Percentiles rank a stretch among this genome's conserved stretches.
Evolutionary conservation across 2,329 filamentous ascomycete species (phyloP).

Genomic region (Exophiala aquamarina): DNA sequence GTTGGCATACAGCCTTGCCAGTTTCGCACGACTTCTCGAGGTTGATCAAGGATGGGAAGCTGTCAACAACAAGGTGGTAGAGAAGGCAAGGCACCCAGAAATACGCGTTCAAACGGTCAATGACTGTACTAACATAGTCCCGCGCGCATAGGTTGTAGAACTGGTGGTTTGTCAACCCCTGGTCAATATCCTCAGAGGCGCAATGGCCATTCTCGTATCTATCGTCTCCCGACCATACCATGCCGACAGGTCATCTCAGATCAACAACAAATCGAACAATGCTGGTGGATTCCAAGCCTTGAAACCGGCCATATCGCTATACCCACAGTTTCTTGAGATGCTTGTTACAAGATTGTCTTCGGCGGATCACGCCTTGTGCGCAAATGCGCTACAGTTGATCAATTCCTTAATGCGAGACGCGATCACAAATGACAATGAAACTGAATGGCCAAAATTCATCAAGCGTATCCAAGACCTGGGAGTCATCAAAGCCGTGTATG

Average conservation of each 20-base stretch:
- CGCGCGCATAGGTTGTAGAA: conserved; percentile 67
- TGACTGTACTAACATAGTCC: conserved; percentile 6
- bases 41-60: conserved; percentile 96
- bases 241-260: conserved; percentile 51
- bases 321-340: conserved; percentile 92
- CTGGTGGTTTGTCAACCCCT: conserved; percentile 92
- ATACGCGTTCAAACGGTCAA: not conserved
- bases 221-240: conserved; percentile 81
- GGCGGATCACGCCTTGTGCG: conserved; percentile 92
- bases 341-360: conserved; percentile 89
- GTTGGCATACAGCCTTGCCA: conserved; percentile 89
- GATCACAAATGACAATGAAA: conserved; percentile 71
- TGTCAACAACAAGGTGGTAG: conserved; percentile 53
- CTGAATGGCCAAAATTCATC: conserved; percentile 95
- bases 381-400: conserved; percentile 90
- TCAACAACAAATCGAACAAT: conserved; percentile 55
- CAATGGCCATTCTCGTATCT: conserved; percentile 93
- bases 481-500: conserved; percentile 86
- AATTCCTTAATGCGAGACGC: conserved; percentile 94
- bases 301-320: conserved; percentile 85
- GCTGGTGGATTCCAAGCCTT: conserved; percentile 79
- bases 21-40: conserved; percentile 81
- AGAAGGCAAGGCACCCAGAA: conserved; percentile 43
- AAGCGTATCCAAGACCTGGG: conserved; percentile 90
- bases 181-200: conserved; percentile 94